Evolutionary conservation across 2,329 filamentous ascomycete species (phyloP).

Genomic region (Akanthomyces uredinophilus): DNA sequence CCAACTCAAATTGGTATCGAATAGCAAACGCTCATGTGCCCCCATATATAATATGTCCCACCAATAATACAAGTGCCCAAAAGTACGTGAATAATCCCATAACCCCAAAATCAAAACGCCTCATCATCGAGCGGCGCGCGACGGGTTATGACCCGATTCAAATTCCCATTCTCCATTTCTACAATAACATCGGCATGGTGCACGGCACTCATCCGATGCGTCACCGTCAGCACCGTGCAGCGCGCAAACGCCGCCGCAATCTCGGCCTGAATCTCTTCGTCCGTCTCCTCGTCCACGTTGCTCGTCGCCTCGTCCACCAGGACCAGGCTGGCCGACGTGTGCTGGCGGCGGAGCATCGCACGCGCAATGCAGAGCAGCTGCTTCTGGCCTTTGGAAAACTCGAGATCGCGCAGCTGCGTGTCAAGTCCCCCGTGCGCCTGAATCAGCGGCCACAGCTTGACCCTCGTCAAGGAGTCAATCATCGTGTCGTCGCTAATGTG

Average conservation of each 20-base stretch:
- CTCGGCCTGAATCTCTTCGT: conserved; percentile 14
- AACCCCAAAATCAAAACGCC: neutral
- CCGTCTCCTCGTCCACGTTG: conserved; percentile 34
- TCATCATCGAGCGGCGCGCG: conserved; percentile 6
- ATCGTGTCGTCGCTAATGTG: conserved; percentile 13
- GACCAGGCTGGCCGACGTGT: neutral
- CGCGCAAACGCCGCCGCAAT: conserved; percentile 16
- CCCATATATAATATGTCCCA: neutral
- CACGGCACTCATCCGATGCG: conserved; percentile 16
- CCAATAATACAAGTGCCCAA: no score
- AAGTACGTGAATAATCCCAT: neutral
- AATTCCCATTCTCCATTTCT: conserved; percentile 9
- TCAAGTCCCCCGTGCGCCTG: conserved; percentile 14
- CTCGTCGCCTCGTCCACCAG: conserved; percentile 14
- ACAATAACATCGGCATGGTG: conserved; percentile 12
- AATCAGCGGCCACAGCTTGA: conserved; percentile 16
- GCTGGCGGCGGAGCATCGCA: conserved; percentile 21
- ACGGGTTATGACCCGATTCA: conserved; percentile 13
- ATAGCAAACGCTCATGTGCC: conserved; percentile 7
- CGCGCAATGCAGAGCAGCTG: conserved; percentile 19
- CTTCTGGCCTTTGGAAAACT: conserved; percentile 18
- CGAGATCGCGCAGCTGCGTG: conserved; percentile 9
- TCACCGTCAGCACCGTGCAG: conserved; percentile 18
- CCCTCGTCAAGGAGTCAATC: conserved; percentile 14
- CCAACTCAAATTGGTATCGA: conserved; percentile 11